phyloP scores from a whole-genome alignment of 345 rosid genomes.

The Sonneratia caseolaris region DNA sequence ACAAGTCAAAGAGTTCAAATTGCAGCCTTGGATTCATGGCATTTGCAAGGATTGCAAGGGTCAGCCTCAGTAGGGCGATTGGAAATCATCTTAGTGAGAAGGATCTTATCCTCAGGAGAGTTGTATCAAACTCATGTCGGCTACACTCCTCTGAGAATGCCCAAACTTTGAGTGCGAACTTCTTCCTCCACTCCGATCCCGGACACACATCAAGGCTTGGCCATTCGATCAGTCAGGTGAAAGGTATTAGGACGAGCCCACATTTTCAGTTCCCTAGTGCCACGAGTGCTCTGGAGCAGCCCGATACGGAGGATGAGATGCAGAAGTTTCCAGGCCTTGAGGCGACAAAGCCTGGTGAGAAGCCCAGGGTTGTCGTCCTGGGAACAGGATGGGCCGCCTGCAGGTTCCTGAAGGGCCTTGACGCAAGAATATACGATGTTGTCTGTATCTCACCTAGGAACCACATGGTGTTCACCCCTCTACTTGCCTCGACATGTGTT shows the following conservation, averaged over 20 bases:
- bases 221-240: slow-evolving; percentile 25
- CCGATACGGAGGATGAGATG: slow-evolving; percentile 32
- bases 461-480: slow-evolving; percentile 80
- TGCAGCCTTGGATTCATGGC: slow-evolving; percentile 33
- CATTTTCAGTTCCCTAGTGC: slow-evolving; percentile 25
- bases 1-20: slow-evolving; percentile 1
- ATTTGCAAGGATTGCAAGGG: slow-evolving; percentile 39
- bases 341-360: slow-evolving; percentile 54
- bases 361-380: slow-evolving; percentile 64
- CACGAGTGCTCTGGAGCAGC: slow-evolving; percentile 23
- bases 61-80: slow-evolving; percentile 35
- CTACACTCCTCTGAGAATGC: slow-evolving; percentile 18
- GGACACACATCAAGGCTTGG: slow-evolving; percentile 13
- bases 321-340: slow-evolving; percentile 39
- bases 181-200: slow-evolving; percentile 11
- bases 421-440: slow-evolving; percentile 41
- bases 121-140: slow-evolving; percentile 1
- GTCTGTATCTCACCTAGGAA: slow-evolving; percentile 77
- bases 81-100: slow-evolving; percentile 17
- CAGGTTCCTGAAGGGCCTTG: slow-evolving; percentile 57
- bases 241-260: slow-evolving; percentile 43
- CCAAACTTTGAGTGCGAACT: slow-evolving; percentile 3
- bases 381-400: slow-evolving; percentile 87
- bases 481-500: slow-evolving; percentile 71
- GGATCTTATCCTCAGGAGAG: slow-evolving; percentile 11